Percentiles rank a stretch among this genome's conserved stretches.
Conservation (phyloP, 768 basidiomycete genomes). For the Mycena venus region DNA sequence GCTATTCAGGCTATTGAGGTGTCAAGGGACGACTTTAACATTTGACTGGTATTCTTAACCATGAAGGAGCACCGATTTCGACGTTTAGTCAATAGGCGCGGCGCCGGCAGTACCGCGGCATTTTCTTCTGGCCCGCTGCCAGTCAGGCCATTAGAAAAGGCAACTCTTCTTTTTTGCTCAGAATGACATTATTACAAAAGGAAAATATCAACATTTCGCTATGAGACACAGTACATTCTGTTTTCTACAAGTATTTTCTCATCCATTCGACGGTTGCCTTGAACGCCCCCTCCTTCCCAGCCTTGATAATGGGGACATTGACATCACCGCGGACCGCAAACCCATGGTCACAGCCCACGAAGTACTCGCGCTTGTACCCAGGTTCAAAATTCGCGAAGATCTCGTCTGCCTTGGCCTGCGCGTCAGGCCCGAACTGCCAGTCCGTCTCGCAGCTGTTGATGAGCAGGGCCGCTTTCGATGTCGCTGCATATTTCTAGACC, state of each 20-base stretch:
- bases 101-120: too few relatives aligned
- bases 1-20: too few relatives aligned
- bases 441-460: constrained; percentile 7
- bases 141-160: too few relatives aligned
- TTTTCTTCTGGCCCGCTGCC: too few relatives aligned
- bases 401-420: background rate
- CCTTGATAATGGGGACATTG: background rate
- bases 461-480: background rate
- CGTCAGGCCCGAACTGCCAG: background rate
- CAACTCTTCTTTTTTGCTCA: too few relatives aligned
- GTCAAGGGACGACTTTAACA: too few relatives aligned
- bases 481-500: background rate
- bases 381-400: constrained; percentile 3
- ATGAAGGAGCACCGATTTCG: too few relatives aligned
- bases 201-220: too few relatives aligned
- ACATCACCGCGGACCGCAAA: constrained; percentile 16
- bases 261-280: constrained; percentile 12
- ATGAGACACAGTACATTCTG: too few relatives aligned
- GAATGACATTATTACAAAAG: too few relatives aligned
- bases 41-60: too few relatives aligned
- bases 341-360: background rate
- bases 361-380: constrained; percentile 20
- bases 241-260: background rate
- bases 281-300: constrained; percentile 19
- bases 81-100: too few relatives aligned